Conservation (phyloP, 2,329 filamentous ascomycete genomes). For the Nemania diffusa region DNA sequence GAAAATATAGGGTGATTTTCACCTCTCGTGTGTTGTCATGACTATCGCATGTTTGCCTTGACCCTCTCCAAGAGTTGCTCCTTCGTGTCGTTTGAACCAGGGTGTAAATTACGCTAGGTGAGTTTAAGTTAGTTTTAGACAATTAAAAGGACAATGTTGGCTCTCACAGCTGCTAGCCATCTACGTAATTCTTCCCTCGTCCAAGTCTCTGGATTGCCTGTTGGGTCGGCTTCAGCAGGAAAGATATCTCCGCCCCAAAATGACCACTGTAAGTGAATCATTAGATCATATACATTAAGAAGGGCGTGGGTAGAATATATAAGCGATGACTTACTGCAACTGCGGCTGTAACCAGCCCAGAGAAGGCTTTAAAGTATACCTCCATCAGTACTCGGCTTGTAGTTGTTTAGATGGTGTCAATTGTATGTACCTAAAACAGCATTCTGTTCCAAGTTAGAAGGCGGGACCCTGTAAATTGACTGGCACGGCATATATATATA, state of each 20-base stretch:
- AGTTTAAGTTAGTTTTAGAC: conserved; percentile 21
- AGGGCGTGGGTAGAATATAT: neutral
- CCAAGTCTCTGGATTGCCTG: conserved; percentile 77
- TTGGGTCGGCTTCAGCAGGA: conserved; percentile 78
- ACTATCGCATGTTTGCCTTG: conserved; percentile 69
- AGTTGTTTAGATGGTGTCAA: conserved; percentile 15
- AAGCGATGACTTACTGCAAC: conserved; percentile 59
- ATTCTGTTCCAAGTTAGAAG: conserved; percentile 60
- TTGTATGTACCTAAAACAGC: conserved; percentile 70
- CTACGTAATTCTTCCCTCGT: conserved; percentile 80
- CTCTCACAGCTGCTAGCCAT: conserved; percentile 82
- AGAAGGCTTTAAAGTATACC: conserved; percentile 70
- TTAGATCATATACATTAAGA: conserved; percentile 11
- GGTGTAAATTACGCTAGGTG: conserved; percentile 71
- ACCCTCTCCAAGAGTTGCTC: conserved; percentile 75
- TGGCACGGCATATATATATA: conserved; percentile 50
- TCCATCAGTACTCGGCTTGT: conserved; percentile 41
- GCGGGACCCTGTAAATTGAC: conserved; percentile 9
- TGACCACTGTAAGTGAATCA: conserved; percentile 62
- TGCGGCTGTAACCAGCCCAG: conserved; percentile 81
- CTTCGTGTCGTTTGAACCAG: conserved; percentile 66
- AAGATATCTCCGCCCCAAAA: conserved; percentile 91
- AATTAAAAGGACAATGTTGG: neutral
- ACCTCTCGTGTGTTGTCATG: neutral
- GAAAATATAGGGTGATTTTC: neutral